phyloP scores from a whole-genome alignment of 176 grass and related monocot genomes.

The bread wheat (Triticum aestivum) region IWGSC_CS_RefSeq_v2.1 NC_057802.1:199717002-199717501 shows the following conservation, averaged over 20 bases:
- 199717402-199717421: slow-evolving; percentile 46
- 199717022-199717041: neutral
- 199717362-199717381: slow-evolving; percentile 57
- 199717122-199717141: slow-evolving; percentile 14
- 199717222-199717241: slow-evolving; percentile 16
- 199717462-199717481: slow-evolving; percentile 50
- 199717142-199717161: slow-evolving; percentile 17
- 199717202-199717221: slow-evolving; percentile 28
- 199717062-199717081: neutral
- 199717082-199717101: no score
- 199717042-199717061: neutral
- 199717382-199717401: slow-evolving; percentile 81
- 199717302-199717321: slow-evolving; percentile 81
- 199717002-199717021: neutral
- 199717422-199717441: slow-evolving; percentile 60
- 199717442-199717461: slow-evolving; percentile 53
- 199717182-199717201: slow-evolving; percentile 44
- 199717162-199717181: slow-evolving; percentile 41
- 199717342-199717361: slow-evolving; percentile 55
- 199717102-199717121: neutral
- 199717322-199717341: slow-evolving; percentile 60
- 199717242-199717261: slow-evolving; percentile 39
- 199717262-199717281: slow-evolving; percentile 54
- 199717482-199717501: slow-evolving; percentile 51
- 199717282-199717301: slow-evolving; percentile 79